Conservation (phyloP, 1,284 basidiomycete genomes). For the Nidula niveotomentosa region DNA sequence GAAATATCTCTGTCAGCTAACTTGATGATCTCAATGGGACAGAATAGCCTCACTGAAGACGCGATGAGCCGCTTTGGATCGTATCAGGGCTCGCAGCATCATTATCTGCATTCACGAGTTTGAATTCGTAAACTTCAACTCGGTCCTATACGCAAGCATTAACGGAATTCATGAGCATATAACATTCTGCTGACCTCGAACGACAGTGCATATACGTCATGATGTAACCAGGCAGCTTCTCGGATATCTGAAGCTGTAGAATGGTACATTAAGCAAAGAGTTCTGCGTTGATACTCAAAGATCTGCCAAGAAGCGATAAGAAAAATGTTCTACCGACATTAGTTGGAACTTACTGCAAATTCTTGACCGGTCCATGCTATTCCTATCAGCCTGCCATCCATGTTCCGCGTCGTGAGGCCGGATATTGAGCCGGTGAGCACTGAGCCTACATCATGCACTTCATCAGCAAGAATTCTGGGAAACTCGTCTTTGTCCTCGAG, state of each 20-base stretch:
- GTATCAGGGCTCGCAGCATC: conserved; percentile 18
- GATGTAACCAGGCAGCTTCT: conserved; percentile 36
- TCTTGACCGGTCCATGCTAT: conserved; percentile 44
- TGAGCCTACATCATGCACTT: conserved; percentile 23
- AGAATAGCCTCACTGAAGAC: conserved; percentile 15
- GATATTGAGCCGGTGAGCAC: conserved; percentile 27
- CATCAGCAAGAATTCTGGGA: conserved; percentile 14
- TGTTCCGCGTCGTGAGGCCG: conserved; percentile 30
- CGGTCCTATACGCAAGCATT: conserved; percentile 33
- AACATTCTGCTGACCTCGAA: not conserved
- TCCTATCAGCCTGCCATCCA: conserved; percentile 28
- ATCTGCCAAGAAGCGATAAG: conserved; percentile 23
- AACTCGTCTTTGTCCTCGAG: conserved; percentile 14
- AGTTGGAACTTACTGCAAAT: conserved; percentile 33
- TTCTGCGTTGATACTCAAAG: conserved; percentile 33
- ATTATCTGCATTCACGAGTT: conserved; percentile 37
- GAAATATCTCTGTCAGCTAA: too few species aligned
- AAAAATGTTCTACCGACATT: not conserved
- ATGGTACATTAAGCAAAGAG: conserved; percentile 28
- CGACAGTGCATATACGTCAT: conserved; percentile 8
- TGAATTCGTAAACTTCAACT: conserved; percentile 37
- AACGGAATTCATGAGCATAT: not conserved
- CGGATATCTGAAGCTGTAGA: conserved; percentile 22
- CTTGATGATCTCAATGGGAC: too few species aligned
- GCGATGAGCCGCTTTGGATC: not conserved